These are phyloP conservation scores for Durusdinium trenchii DNA, from an alignment of 73 alveolate species.

Conservation along the genomic window DNA sequence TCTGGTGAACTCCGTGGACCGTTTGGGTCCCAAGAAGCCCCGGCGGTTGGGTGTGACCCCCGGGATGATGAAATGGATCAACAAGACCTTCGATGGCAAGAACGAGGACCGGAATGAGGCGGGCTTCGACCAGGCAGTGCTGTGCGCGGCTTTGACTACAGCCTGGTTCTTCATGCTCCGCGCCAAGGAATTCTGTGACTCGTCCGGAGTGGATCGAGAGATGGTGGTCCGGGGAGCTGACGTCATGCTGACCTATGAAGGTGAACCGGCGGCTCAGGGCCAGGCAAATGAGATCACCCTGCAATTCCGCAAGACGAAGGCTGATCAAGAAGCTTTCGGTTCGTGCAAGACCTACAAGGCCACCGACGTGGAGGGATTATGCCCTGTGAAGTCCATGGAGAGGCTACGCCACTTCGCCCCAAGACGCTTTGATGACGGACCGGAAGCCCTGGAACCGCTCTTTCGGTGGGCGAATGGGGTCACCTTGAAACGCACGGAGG, in stretches of 20 bases:
- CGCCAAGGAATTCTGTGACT: not conserved
- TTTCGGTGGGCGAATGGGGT: constrained; percentile 39
- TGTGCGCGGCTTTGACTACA: not conserved
- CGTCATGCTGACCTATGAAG: not conserved
- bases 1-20: not conserved
- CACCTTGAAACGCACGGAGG: not conserved
- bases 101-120: not conserved
- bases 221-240: constrained; percentile 33
- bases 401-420: not conserved
- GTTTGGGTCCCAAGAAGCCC: not conserved
- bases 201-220: not conserved
- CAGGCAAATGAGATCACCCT: not conserved
- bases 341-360: not conserved
- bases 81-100: not conserved
- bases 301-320: constrained; percentile 9
- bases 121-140: not conserved
- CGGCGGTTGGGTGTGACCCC: not conserved
- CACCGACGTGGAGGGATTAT: not conserved
- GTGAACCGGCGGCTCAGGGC: not conserved
- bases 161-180: constrained; percentile 44
- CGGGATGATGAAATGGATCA: not conserved
- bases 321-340: constrained; percentile 11
- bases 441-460: not conserved
- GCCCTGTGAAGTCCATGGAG: not conserved
- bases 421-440: not conserved